Evolutionary conservation across 2,329 filamentous ascomycete genomes (phyloP), one percentile per base, ranked within the genome.

Genomic region (Sclerotinia nivalis): DNA sequence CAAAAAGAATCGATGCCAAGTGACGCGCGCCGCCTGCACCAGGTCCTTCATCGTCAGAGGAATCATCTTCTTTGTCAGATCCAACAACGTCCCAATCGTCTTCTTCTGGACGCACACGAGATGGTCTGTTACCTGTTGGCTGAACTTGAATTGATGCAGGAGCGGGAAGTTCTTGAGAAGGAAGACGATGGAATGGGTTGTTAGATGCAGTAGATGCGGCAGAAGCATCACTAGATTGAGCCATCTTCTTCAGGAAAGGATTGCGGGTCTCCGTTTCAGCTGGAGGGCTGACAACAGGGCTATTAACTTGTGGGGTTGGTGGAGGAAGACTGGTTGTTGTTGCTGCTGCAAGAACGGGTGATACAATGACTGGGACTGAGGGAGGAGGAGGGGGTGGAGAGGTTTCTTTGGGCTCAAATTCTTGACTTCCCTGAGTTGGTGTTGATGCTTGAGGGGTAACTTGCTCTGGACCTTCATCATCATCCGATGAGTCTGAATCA

Each of bases 151-250:
- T 74, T 59, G 83, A 80, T 28, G 81, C 40, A 31, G 66, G 37
- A 80, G 77, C 84, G 85, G 70, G 82, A 82, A 43, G 83, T 80
- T 81, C 77, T 77, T 87, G 84, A 73, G 92, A 88, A 7, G 91
- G 88, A 78, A 97, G 88, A 69, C 93, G 91, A 80, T 97, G 92
- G 88, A 98, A 99, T 6, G 96, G 96, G 78, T 99, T 99, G 13
- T 93, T 98, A n/a, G 92, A 94, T 34, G 87, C 85, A 60, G 89
- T 85, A 47, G 86, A 81, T 74, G 76, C 60, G 15, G 89, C 85
- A 47, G 86, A 81, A 74, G 76, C 55, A 4, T 69, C 73, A 82
- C 78, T 80, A 74, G 88, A 83, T 79, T 94, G 91, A 64, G 89
- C 89, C 84, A 96, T 89, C 83, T 94, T 96, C 81, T 91, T 93